Base-by-base conservation (phyloP, 176 grass and related monocot genomes). In the Oryza brachyantha region DNA sequence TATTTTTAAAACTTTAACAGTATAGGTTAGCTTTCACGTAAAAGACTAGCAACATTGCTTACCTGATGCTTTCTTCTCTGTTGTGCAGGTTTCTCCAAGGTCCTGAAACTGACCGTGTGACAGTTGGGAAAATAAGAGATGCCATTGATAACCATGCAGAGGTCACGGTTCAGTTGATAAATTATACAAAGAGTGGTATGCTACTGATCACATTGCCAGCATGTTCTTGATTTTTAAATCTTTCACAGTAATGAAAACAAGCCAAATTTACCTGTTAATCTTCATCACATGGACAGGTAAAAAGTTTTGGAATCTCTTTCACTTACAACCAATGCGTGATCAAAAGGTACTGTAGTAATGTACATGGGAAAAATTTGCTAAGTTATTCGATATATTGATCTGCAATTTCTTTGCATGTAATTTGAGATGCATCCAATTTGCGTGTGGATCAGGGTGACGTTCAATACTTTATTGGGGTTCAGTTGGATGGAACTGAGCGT, bases 221-320 rank as follows among this genome's bases (percentile, higher is more conserved):
- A 16, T 84, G 13, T 63, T 21, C 29, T 29, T 50, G 10, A 28
- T 39, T 17, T 65, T 45, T 13, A 60, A 21, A 39, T 66, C 31
- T 38, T 35, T 21, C 22, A 35, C 76, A 29, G 52, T 71, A 64
- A 17, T 26, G 1, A 86, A 86, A 35, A 79, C 14, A 13, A 75
- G 14, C 62, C 60, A 66, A 61, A 70, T 24, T 82, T 67, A 66
- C 21, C 27, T 55, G 13, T 74, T 48, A 21, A 10, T 43, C 3
- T 69, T 61, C 50, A 41, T 87, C 40, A 43, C 61, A 83, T 85
- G 45, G 75, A 64, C 58, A 94, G 91, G 95, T 68, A 92, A 97
- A 67, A 97, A 94, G 74, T 94, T 97, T 32, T 97, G 95, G 95
- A 97, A 97, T 78, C 91, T 97, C 26, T 97, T 94, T 91, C 95